A percentile compares a stretch with the other conserved stretches of the same genome.
Conservation (phyloP, 2,329 filamentous ascomycete species). For the Pseudogymnoascus sp. region DNA sequence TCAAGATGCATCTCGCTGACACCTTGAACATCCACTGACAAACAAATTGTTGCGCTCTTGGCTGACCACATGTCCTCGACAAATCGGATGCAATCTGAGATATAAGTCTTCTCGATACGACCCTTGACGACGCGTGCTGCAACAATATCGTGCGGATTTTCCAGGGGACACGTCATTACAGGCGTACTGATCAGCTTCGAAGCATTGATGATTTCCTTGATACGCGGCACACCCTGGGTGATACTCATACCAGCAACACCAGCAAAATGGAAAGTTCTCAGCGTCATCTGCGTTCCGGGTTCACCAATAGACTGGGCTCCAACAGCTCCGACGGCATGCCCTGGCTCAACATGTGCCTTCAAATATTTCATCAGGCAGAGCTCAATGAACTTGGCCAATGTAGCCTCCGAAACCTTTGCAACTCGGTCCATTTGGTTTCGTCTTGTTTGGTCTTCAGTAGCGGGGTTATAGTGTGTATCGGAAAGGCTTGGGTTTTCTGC, state of each 20-base stretch:
- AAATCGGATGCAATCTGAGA: slow-evolving; percentile 72
- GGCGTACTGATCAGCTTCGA: slow-evolving; percentile 91
- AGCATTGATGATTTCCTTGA: slow-evolving; percentile 99
- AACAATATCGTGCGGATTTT: slow-evolving; percentile 66
- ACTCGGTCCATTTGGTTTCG: slow-evolving; percentile 53
- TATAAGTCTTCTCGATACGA: slow-evolving; percentile 88
- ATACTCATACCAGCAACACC: slow-evolving; percentile 99
- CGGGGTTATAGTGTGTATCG: slow-evolving; percentile 25
- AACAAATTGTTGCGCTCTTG: slow-evolving; percentile 65
- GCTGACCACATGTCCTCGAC: slow-evolving; percentile 87
- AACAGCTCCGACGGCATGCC: slow-evolving; percentile 91
- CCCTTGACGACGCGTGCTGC: slow-evolving; percentile 88
- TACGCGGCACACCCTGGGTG: slow-evolving; percentile 97
- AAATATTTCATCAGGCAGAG: slow-evolving; percentile 86
- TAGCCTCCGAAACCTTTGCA: slow-evolving; percentile 72
- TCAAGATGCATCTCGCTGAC: slow-evolving; percentile 77
- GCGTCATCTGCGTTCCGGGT: slow-evolving; percentile 96
- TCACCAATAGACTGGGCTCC: slow-evolving; percentile 98
- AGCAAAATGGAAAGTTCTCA: slow-evolving; percentile 99
- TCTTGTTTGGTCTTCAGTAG: slow-evolving; percentile 24
- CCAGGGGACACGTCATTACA: slow-evolving; percentile 79
- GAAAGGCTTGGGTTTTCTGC: slow-evolving; percentile 30
- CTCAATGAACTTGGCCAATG: slow-evolving; percentile 67
- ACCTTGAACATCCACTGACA: slow-evolving; percentile 73
- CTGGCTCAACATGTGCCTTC: slow-evolving; percentile 84